phyloP scores from a whole-genome alignment of 31 red algal genomes.

The Asparagopsis taxiformis region DNA sequence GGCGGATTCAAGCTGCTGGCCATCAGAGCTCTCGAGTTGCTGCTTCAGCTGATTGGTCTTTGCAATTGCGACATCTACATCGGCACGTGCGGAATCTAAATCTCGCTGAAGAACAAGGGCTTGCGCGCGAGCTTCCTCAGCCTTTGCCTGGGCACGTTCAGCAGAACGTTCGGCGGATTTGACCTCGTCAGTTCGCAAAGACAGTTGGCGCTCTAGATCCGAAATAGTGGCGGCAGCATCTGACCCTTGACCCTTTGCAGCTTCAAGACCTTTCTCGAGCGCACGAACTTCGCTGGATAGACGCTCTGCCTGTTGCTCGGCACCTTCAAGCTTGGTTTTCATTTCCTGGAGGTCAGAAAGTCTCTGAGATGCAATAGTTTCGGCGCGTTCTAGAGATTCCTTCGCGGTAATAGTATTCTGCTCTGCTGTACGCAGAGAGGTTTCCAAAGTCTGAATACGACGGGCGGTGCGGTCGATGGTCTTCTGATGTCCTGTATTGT shows the following conservation, averaged over 20 bases:
- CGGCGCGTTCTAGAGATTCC: slow-evolving; percentile 2
- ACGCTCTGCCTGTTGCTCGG: slow-evolving; percentile 15
- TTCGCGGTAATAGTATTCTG: not conserved
- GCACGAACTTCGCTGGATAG: slow-evolving; percentile 36
- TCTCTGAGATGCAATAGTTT: slow-evolving; percentile 17
- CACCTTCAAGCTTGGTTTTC: slow-evolving; percentile 7
- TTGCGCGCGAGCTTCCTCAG: slow-evolving; percentile 12
- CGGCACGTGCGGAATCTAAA: not conserved
- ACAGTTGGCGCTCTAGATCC: slow-evolving; percentile 41
- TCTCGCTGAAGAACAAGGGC: slow-evolving; percentile 3
- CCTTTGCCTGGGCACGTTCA: slow-evolving; percentile 10
- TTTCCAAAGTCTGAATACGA: slow-evolving; percentile 34
- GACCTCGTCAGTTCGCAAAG: slow-evolving; percentile 48
- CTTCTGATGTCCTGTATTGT: slow-evolving; percentile 36
- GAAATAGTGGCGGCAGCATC: slow-evolving; percentile 34
- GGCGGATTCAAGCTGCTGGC: slow-evolving; percentile 12
- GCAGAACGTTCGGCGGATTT: slow-evolving; percentile 25
- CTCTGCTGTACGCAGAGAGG: slow-evolving; percentile 15
- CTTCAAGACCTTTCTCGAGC: slow-evolving; percentile 47
- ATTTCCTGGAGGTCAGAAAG: slow-evolving; percentile 10
- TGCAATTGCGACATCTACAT: slow-evolving; percentile 14
- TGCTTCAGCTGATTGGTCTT: slow-evolving; percentile 7
- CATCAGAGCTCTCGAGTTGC: slow-evolving; percentile 8
- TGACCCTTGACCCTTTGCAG: slow-evolving; percentile 38
- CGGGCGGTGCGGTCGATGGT: slow-evolving; percentile 12